phyloP scores from a whole-genome alignment of 139 green algal species.

The Ettlia oleoabundans region DNA sequence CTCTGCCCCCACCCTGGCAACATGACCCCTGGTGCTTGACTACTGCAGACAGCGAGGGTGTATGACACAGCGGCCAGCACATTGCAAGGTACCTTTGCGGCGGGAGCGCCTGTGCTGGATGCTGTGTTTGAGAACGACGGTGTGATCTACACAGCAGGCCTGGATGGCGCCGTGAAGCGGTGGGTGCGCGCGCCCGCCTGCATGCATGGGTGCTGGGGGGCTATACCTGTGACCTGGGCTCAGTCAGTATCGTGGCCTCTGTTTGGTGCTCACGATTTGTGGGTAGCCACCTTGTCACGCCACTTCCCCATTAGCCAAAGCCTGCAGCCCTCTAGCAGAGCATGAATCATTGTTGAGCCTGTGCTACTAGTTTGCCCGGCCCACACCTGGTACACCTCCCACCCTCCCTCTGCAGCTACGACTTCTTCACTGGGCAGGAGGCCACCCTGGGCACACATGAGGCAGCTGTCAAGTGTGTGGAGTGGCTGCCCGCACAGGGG shows the following conservation, averaged over 20 bases:
- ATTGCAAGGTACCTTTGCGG: constrained; percentile 49
- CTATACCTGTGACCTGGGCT: background rate
- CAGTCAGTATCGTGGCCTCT: background rate
- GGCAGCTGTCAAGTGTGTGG: constrained; percentile 54
- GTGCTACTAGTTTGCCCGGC: too few relatives aligned
- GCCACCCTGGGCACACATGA: constrained; percentile 59
- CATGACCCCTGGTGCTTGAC: too few relatives aligned
- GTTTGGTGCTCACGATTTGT: background rate
- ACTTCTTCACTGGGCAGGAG: constrained; percentile 53
- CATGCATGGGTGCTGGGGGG: too few relatives aligned
- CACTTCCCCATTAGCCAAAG: too few relatives aligned
- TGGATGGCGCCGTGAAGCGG: constrained; percentile 71
- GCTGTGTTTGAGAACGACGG: constrained; percentile 68
- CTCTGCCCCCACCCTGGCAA: too few relatives aligned
- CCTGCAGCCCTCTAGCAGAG: too few relatives aligned
- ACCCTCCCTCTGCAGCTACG: constrained; percentile 47
- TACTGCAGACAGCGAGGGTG: constrained; percentile 60
- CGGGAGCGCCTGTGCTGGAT: constrained; percentile 76
- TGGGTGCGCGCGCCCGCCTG: too few relatives aligned
- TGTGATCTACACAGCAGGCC: constrained; percentile 58
- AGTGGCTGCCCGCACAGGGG: constrained; percentile 53
- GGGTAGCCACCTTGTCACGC: too few relatives aligned
- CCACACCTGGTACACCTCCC: background rate
- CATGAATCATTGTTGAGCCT: too few relatives aligned
- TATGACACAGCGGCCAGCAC: constrained; percentile 65